Conservation (phyloP, 2,329 filamentous ascomycete genomes). For the Tolypocladium cylindrosporum region DNA sequence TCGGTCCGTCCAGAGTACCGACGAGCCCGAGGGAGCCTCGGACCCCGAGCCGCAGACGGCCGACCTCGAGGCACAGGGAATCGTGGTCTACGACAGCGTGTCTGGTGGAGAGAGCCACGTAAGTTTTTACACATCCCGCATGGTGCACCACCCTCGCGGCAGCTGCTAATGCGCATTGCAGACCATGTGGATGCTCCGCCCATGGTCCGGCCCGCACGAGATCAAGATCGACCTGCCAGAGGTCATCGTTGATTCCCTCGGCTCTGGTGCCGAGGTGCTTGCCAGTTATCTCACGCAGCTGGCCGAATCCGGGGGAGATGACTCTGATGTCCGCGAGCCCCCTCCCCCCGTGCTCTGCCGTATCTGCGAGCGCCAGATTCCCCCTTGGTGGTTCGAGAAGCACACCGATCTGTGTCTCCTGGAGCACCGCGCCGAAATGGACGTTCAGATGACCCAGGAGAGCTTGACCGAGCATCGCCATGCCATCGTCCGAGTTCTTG, state of each 20-base stretch:
- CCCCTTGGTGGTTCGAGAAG: constrained; percentile 99
- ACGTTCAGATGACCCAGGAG: constrained; percentile 93
- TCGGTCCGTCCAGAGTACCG: constrained; percentile 31
- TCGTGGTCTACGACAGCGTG: constrained; percentile 90
- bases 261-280: constrained; percentile 87
- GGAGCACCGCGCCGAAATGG: constrained; percentile 94
- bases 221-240: constrained; percentile 91
- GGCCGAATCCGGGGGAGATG: constrained; percentile 71
- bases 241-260: constrained; percentile 83
- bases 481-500: constrained; percentile 87
- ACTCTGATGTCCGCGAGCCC: constrained; percentile 66
- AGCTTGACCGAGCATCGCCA: constrained; percentile 86
- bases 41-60: constrained; percentile 37
- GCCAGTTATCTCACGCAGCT: constrained; percentile 87
- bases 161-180: constrained; percentile 23
- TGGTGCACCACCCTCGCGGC: background rate
- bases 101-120: constrained; percentile 86
- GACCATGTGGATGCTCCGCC: constrained; percentile 99
- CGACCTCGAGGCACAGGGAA: constrained; percentile 89
- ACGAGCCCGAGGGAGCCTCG: constrained; percentile 25
- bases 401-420: constrained; percentile 94
- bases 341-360: constrained; percentile 87
- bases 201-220: constrained; percentile 77
- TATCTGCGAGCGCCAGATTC: constrained; percentile 94
- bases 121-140: constrained; percentile 28